phyloP scores from a whole-genome alignment of 768 basidiomycete species.

The Naganishia vaughanmartiniae region DNA sequence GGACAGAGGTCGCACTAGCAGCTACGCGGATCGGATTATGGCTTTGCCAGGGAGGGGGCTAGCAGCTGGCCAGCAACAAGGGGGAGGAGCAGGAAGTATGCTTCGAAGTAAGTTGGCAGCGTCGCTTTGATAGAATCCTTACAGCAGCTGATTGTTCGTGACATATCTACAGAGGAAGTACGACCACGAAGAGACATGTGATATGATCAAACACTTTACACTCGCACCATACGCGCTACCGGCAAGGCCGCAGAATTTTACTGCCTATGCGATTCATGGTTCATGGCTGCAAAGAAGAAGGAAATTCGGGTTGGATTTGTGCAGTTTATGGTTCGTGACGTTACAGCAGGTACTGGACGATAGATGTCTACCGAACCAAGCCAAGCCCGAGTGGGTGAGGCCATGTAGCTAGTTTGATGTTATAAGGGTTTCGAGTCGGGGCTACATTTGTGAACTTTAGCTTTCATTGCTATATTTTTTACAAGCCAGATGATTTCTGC shows the following conservation, averaged over 20 bases:
- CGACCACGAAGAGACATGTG: conserved; percentile 19
- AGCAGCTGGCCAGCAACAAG: not conserved
- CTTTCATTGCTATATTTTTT: not conserved
- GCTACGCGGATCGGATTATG: conserved; percentile 13
- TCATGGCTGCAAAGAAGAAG: too few relatives aligned
- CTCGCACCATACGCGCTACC: too few relatives aligned
- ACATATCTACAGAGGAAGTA: not conserved
- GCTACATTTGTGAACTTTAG: not conserved
- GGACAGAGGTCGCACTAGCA: not conserved
- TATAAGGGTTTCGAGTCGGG: too few relatives aligned
- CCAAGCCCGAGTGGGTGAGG: too few relatives aligned
- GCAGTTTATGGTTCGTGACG: too few relatives aligned
- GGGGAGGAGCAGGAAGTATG: not conserved
- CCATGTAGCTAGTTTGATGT: too few relatives aligned
- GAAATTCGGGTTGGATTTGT: too few relatives aligned
- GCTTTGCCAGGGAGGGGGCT: conserved; percentile 9
- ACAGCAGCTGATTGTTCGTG: not conserved
- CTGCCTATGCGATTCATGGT: too few relatives aligned
- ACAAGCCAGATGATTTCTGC: not conserved
- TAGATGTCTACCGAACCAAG: too few relatives aligned
- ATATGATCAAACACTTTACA: not conserved
- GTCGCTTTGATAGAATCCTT: too few relatives aligned
- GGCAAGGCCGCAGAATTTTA: too few relatives aligned
- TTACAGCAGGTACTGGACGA: too few relatives aligned
- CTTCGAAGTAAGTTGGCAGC: conserved; percentile 7